A percentile compares a stretch with the other conserved stretches of the same genome.
Evolutionary conservation across 352 stramenopile genomes (phyloP).

Genomic region (Plasmopara muralis): DNA sequence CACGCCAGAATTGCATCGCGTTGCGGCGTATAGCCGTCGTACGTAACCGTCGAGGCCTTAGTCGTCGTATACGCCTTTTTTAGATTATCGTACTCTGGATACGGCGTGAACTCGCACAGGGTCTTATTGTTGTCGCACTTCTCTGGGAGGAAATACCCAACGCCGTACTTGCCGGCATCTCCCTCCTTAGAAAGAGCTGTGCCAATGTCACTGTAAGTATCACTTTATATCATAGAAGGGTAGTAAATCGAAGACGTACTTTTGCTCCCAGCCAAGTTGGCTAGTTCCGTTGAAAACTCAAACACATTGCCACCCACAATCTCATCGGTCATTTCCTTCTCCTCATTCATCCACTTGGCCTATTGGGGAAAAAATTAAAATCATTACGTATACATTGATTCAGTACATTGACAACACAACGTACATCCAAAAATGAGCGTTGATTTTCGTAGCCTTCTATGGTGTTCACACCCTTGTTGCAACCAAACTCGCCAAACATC

Average conservation of each 20-base stretch:
- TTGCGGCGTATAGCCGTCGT: neutral
- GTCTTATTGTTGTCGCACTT: conserved; percentile 46
- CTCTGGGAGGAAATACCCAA: conserved; percentile 62
- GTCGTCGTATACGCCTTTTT: conserved; percentile 41
- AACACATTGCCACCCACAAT: conserved; percentile 73
- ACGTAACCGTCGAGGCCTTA: conserved; percentile 32
- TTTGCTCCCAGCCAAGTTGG: conserved; percentile 37
- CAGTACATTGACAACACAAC: neutral
- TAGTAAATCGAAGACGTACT: conserved; percentile 11
- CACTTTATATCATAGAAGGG: neutral
- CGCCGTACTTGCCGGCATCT: conserved; percentile 53
- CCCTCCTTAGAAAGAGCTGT: conserved; percentile 34
- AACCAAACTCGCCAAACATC: conserved; percentile 77
- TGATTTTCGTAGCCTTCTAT: conserved; percentile 65
- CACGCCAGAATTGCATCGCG: neutral
- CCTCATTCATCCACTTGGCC: conserved; percentile 74
- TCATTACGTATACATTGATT: neutral
- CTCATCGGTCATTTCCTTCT: conserved; percentile 54
- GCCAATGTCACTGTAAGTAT: neutral
- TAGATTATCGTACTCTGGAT: conserved; percentile 54
- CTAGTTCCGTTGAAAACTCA: conserved; percentile 61
- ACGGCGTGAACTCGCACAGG: conserved; percentile 44
- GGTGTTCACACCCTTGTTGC: conserved; percentile 57
- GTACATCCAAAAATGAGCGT: conserved; percentile 49
- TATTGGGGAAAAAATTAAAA: conserved; percentile 3